Percentiles rank a stretch among this genome's conserved stretches.
These are phyloP conservation scores for Diaporthe amygdali DNA, from an alignment of 2,329 filamentous ascomycete species.

Conservation along the genomic window DNA sequence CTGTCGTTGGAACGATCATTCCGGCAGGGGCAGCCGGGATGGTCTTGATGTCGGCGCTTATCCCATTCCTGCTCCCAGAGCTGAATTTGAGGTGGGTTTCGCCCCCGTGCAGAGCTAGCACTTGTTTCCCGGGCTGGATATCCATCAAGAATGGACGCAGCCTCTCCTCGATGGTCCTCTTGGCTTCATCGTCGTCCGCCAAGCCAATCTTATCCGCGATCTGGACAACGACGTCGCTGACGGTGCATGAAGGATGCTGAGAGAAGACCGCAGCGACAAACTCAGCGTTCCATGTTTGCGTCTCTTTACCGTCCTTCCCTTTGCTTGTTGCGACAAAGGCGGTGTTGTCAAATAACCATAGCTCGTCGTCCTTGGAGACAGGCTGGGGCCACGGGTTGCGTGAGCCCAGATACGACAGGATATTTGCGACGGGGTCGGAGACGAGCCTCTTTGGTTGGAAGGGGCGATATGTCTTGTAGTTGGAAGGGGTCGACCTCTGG, in stretches of 20 bases:
- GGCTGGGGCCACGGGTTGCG: conserved; percentile 64
- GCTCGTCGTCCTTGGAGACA: conserved; percentile 69
- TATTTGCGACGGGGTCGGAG: conserved; percentile 33
- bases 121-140: conserved; percentile 71
- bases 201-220: conserved; percentile 74
- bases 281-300: conserved; percentile 73
- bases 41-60: conserved; percentile 67
- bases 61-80: conserved; percentile 74
- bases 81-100: conserved; percentile 60
- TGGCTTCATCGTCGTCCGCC: conserved; percentile 62
- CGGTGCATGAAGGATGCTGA: conserved; percentile 68
- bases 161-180: conserved; percentile 65
- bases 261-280: conserved; percentile 85
- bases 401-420: conserved; percentile 56
- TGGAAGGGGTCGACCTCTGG: not conserved
- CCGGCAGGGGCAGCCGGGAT: conserved; percentile 55
- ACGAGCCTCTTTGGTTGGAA: not conserved
- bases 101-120: conserved; percentile 65
- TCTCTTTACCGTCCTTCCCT: conserved; percentile 36
- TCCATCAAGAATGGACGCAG: conserved; percentile 81
- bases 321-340: conserved; percentile 64
- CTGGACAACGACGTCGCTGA: conserved; percentile 72
- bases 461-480: not conserved
- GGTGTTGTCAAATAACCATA: conserved; percentile 93
- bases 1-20: conserved; percentile 49